Evolutionary conservation across 805 yeast species (phyloP), one percentile per base, ranked within the genome.

Genomic region (Saccharomycopsis sp.): DNA sequence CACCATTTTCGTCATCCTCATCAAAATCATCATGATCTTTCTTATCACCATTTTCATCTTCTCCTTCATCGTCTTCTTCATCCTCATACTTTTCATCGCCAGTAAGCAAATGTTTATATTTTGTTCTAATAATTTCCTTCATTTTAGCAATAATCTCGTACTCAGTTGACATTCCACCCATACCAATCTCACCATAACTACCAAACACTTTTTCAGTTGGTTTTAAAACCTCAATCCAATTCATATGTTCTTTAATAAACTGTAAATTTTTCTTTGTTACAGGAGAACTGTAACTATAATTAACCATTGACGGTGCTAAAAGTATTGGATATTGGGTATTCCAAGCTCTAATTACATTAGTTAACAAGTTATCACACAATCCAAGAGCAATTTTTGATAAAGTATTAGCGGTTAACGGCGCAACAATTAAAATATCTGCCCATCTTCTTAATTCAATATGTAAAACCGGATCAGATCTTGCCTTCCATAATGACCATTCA

Each of bases 81-180:
- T 70, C 72, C 9, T 73, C 79, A 23, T 68, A 74, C 41, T 75
- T 73, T 20, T 14, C 9, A 17, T 16, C 81, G 80, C 71, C 74
- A 65, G 45, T 79, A 71, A 52, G 81, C 77, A 52, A 88, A 66
- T 58, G 20, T 81, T 82, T 63, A 79, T 70, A 17, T 85, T 94
- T 43, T 26, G 40, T 37, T 20, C 40, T 44, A 40, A 46, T 43
- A 21, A 49, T 40, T 9, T 24, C 48, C 23, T 43, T 44, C 40
- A 86, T 72, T 55, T 79, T 78, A 59, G 88, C 94, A 16, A 88
- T 96, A 55, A 93, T 82, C 60, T 89, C 97, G 60, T 86, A 84
- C 78, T 94, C 87, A 56, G 93, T 97, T 81, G 89, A 83, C 97
- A 93, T 93, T 44, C 98, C 97, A 40, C 98, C 97, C 87, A 93